These are phyloP conservation scores for Cavenderia fasciculata DNA, from an alignment of 78 protist genomes.

Conservation along the genomic window DNA sequence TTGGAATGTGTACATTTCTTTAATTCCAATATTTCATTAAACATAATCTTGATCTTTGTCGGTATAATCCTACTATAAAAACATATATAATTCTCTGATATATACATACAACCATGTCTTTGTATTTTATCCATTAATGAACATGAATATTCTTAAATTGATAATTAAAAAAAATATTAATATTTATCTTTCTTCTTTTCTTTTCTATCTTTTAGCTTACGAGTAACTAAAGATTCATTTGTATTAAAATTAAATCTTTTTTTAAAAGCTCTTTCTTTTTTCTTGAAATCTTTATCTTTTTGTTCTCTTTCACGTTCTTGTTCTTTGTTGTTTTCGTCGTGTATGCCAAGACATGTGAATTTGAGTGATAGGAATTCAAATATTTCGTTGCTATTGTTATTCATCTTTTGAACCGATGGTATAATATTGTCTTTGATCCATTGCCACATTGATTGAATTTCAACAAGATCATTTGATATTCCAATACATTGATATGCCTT, in stretches of 20 bases:
- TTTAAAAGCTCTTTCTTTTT: conserved; percentile 44
- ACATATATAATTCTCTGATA: conserved; percentile 60
- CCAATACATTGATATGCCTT: conserved; percentile 43
- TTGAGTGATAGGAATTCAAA: conserved; percentile 48
- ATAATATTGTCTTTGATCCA: conserved; percentile 38
- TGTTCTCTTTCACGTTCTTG: conserved; percentile 15
- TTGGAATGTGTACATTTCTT: conserved; percentile 29
- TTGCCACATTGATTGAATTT: conserved; percentile 66
- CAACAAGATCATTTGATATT: conserved; percentile 47
- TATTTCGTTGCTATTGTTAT: conserved; percentile 44
- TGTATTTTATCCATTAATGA: conserved; percentile 62
- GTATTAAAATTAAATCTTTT: conserved; percentile 24
- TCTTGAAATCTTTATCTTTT: conserved; percentile 41
- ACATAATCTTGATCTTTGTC: conserved; percentile 20
- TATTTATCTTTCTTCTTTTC: too few relatives aligned
- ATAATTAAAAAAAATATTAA: background rate
- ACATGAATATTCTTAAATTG: conserved; percentile 36
- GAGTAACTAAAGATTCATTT: conserved; percentile 47
- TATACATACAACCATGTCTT: conserved; percentile 66
- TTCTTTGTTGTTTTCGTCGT: conserved; percentile 36
- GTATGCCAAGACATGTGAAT: conserved; percentile 59
- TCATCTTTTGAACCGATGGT: conserved; percentile 58
- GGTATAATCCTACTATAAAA: conserved; percentile 40
- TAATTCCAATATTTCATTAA: conserved; percentile 31
- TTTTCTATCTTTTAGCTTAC: background rate